Evolutionary conservation across 768 basidiomycete species (phyloP).

Genomic region (Lepiota venenata): DNA sequence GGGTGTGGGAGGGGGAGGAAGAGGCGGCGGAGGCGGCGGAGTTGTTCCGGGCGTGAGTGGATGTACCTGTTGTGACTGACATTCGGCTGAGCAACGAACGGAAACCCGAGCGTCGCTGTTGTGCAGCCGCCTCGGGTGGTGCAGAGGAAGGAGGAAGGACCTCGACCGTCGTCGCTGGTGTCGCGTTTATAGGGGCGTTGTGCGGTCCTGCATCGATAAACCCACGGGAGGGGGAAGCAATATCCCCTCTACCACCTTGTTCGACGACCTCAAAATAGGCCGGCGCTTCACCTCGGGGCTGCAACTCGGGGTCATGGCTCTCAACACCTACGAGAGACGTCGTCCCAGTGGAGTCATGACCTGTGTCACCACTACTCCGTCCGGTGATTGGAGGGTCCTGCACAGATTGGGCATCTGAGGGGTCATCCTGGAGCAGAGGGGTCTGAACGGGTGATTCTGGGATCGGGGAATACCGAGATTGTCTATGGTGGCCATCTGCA

Average conservation of each 20-base stretch:
- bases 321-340: constrained; percentile 24
- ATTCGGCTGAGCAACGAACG: constrained; percentile 41
- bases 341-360: constrained; percentile 29
- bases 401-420: constrained; percentile 20
- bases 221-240: neutral
- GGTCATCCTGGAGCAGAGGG: constrained; percentile 37
- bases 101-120: constrained; percentile 43
- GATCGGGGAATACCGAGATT: constrained; percentile 32
- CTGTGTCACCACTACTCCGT: constrained; percentile 19
- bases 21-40: constrained; percentile 25
- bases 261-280: constrained; percentile 60
- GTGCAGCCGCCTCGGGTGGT: constrained; percentile 15
- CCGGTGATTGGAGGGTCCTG: constrained; percentile 16
- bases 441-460: constrained; percentile 37
- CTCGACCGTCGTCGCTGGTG: neutral
- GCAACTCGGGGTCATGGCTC: constrained; percentile 18
- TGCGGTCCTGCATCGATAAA: neutral
- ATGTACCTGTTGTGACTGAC: constrained; percentile 22
- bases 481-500: constrained; percentile 25
- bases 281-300: constrained; percentile 58
- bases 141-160: neutral
- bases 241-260: neutral
- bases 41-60: constrained; percentile 26
- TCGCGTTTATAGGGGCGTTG: neutral
- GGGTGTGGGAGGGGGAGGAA: constrained; percentile 15